These are phyloP conservation scores for Hygrocybe coccinea DNA, from an alignment of 768 basidiomycete genomes.

Conservation along the genomic window DNA sequence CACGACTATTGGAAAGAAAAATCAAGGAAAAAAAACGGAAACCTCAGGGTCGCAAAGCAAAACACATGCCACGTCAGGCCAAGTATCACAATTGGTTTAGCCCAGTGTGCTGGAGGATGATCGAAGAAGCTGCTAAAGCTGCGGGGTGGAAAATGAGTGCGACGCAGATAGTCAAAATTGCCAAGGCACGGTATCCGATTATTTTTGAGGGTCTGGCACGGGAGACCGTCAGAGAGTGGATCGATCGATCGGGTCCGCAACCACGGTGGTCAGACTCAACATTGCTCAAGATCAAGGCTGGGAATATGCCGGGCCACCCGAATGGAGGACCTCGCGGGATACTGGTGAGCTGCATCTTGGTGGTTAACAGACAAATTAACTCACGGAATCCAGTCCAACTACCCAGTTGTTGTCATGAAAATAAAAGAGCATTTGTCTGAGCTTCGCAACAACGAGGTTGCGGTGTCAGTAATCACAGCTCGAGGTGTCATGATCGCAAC, in stretches of 20 bases:
- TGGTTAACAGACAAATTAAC: background rate
- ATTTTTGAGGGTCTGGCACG: conserved; percentile 2
- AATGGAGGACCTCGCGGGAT: conserved; percentile 11
- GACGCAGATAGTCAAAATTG: background rate
- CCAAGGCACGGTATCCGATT: background rate
- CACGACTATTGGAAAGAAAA: background rate
- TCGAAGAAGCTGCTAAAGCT: background rate
- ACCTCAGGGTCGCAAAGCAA: conserved; percentile 9
- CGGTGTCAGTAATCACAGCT: conserved; percentile 16
- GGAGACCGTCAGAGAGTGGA: conserved; percentile 1
- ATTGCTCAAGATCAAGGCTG: background rate
- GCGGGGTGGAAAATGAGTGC: background rate
- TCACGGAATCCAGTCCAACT: background rate
- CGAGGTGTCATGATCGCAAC: conserved; percentile 23
- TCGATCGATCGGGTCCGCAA: background rate
- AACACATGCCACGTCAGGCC: background rate
- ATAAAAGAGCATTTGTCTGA: conserved; percentile 9
- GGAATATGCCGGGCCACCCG: conserved; percentile 10
- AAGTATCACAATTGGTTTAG: conserved; percentile 9
- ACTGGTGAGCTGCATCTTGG: conserved; percentile 7
- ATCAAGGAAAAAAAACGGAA: background rate
- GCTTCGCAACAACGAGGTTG: conserved; percentile 15
- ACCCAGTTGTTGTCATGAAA: conserved; percentile 13
- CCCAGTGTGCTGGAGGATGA: conserved; percentile 6
- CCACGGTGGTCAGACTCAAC: conserved; percentile 1